These are phyloP conservation scores for Flaveria sonorensis DNA, from an alignment of 129 eudicot genomes.

Conservation along the genomic window DNA sequence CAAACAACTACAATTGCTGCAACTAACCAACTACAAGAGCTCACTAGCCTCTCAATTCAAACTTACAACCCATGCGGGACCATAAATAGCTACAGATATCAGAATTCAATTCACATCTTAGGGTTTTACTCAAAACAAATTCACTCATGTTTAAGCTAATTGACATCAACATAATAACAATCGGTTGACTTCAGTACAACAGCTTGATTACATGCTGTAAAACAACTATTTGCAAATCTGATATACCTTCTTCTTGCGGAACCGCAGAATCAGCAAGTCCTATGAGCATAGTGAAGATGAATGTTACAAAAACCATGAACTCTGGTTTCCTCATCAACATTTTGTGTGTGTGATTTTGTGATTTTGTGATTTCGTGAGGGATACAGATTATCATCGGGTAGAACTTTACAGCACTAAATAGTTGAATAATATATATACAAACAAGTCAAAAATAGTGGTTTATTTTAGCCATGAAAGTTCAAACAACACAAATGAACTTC, in stretches of 20 bases:
- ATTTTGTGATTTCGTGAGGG: neutral
- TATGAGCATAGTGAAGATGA: neutral
- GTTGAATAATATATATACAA: neutral
- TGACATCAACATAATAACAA: no score
- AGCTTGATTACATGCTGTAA: no score
- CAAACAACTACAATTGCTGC: neutral
- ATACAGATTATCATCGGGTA: neutral
- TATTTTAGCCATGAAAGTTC: no score
- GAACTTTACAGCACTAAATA: neutral
- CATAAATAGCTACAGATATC: neutral
- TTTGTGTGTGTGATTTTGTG: neutral
- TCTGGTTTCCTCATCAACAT: slow-evolving; percentile 1
- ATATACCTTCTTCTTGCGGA: slow-evolving; percentile 30
- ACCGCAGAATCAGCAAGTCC: slow-evolving; percentile 24
- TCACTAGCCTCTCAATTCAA: neutral
- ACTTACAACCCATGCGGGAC: neutral
- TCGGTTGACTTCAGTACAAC: no score
- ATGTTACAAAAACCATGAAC: slow-evolving; percentile 19
- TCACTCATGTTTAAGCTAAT: neutral
- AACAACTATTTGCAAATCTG: neutral
- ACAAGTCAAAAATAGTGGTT: neutral
- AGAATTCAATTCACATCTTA: slow-evolving; percentile 13
- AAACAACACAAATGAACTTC: no score
- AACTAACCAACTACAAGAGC: no score
- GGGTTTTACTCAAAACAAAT: slow-evolving; percentile 21